Evolutionary conservation across 192 early-diverging fungal genomes (phyloP).

Genomic region (Coemansia nantahalensis): DNA sequence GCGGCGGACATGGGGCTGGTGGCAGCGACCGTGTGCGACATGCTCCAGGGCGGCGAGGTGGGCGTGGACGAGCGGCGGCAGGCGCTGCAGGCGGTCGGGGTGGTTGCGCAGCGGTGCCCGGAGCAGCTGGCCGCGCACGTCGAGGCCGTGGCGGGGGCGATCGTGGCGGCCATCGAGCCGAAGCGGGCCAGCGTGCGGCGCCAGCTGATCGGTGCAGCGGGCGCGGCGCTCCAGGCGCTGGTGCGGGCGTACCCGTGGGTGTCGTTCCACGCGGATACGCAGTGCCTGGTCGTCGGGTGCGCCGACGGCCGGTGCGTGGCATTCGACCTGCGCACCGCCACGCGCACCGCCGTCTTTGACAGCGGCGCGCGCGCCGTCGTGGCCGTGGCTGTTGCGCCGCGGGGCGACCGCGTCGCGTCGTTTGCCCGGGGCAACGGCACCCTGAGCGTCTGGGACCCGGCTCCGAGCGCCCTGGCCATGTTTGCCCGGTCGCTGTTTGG

Average conservation of each 20-base stretch:
- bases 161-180: constrained; percentile 44
- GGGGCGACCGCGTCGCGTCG: constrained; percentile 45
- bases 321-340: constrained; percentile 46
- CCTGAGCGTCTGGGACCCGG: constrained; percentile 49
- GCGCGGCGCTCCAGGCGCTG: constrained; percentile 43
- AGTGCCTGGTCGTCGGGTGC: constrained; percentile 38
- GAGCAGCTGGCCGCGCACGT: constrained; percentile 25
- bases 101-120: constrained; percentile 32
- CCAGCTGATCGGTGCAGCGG: constrained; percentile 40
- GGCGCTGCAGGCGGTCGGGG: constrained; percentile 43
- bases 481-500: constrained; percentile 46
- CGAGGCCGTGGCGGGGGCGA: constrained; percentile 25
- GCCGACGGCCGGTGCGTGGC: constrained; percentile 38
- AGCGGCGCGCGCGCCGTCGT: constrained; percentile 18
- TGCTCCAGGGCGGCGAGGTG: constrained; percentile 13
- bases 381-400: constrained; percentile 47
- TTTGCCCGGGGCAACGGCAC: constrained; percentile 35
- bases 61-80: constrained; percentile 26
- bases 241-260: constrained; percentile 43
- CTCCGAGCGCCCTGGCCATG: constrained; percentile 49
- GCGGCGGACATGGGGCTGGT: constrained; percentile 28
- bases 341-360: constrained; percentile 38
- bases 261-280: constrained; percentile 39
- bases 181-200: constrained; percentile 34
- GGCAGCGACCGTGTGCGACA: constrained; percentile 10